Conservation (phyloP, 352 stramenopile species). For the Pythium catenulatum region DNA sequence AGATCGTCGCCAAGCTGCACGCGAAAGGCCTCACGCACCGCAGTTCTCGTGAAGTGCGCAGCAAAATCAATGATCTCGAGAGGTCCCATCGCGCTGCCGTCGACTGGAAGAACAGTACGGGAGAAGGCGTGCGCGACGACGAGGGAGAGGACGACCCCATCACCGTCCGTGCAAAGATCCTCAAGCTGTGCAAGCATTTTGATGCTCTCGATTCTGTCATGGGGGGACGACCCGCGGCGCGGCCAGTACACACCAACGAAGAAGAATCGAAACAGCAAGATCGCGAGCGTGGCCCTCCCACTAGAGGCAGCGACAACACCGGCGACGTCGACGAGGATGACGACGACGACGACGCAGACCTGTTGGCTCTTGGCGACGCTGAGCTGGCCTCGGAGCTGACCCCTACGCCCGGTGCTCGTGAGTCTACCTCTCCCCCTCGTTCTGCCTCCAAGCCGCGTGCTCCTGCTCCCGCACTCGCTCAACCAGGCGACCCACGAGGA, state of each 20-base stretch:
- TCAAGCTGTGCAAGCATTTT: conserved; percentile 31
- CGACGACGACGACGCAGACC: background rate
- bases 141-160: background rate
- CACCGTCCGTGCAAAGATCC: background rate
- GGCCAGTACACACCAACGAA: too few species aligned
- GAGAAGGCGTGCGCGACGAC: background rate
- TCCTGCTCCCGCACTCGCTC: too few species aligned
- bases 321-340: background rate
- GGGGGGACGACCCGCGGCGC: background rate
- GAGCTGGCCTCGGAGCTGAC: too few species aligned
- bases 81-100: conserved; percentile 1
- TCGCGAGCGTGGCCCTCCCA: too few species aligned
- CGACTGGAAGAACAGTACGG: conserved; percentile 16
- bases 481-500: too few species aligned
- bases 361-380: too few species aligned
- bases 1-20: conserved; percentile 33
- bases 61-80: conserved; percentile 47
- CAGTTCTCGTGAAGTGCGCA: conserved; percentile 28
- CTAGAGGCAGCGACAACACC: background rate
- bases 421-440: too few species aligned
- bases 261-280: too few species aligned
- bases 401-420: too few species aligned
- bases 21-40: conserved; percentile 19
- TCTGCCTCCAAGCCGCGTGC: too few species aligned
- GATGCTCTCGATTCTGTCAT: conserved; percentile 14